Percentiles rank a stretch among this genome's conserved stretches.
Evolutionary conservation across 2,329 filamentous ascomycete genomes (phyloP).

Genomic region (Macrophomina phaseolina): DNA sequence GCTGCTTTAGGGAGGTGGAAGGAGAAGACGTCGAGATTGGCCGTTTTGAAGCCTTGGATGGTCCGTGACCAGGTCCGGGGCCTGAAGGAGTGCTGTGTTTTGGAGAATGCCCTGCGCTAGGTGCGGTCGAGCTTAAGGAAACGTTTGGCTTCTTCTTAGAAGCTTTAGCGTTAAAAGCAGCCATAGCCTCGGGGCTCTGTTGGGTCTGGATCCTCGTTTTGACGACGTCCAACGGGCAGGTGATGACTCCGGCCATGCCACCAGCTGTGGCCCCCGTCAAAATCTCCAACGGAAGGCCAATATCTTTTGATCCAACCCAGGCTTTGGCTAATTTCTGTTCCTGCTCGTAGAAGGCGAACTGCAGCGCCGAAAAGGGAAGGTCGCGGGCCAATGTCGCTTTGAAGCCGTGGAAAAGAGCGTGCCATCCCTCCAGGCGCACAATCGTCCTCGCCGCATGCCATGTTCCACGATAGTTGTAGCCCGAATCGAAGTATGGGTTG

Average conservation of each 20-base stretch:
- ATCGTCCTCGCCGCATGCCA: slow-evolving; percentile 86
- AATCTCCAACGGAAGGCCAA: slow-evolving; percentile 84
- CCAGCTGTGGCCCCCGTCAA: slow-evolving; percentile 88
- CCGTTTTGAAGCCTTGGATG: slow-evolving; percentile 61
- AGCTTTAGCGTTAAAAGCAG: neutral
- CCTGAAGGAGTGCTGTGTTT: slow-evolving; percentile 39
- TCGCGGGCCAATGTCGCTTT: slow-evolving; percentile 94
- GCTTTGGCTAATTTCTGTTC: slow-evolving; percentile 80
- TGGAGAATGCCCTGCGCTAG: slow-evolving; percentile 26
- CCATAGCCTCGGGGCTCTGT: slow-evolving; percentile 60
- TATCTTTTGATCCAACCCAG: slow-evolving; percentile 80
- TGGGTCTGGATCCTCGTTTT: slow-evolving; percentile 98
- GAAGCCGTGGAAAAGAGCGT: slow-evolving; percentile 94
- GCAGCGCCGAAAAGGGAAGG: slow-evolving; percentile 91
- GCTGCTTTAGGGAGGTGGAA: slow-evolving; percentile 78
- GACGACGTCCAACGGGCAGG: slow-evolving; percentile 94
- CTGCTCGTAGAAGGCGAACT: slow-evolving; percentile 98
- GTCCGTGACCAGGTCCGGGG: slow-evolving; percentile 35
- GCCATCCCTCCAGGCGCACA: slow-evolving; percentile 77
- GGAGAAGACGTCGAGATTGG: slow-evolving; percentile 89
- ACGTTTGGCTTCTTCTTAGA: neutral
- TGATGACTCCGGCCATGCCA: slow-evolving; percentile 90
- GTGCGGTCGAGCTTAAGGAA: neutral
- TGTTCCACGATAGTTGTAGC: slow-evolving; percentile 93
- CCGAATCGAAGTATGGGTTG: slow-evolving; percentile 90